These are phyloP conservation scores for Rhodamnia rubescens DNA, from an alignment of 345 rosid species.

Conservation along the genomic window DNA sequence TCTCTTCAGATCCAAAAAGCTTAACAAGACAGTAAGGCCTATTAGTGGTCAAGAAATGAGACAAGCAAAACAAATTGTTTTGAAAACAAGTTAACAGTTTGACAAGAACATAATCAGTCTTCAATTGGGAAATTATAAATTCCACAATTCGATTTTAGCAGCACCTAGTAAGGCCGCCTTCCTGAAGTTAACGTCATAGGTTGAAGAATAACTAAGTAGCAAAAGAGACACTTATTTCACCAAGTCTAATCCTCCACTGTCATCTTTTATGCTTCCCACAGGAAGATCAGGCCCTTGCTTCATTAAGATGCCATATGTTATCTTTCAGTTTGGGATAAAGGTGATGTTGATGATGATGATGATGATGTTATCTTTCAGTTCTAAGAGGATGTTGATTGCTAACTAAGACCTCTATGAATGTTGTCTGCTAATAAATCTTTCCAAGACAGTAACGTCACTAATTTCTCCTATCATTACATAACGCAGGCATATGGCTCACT, in stretches of 20 bases:
- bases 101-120: not conserved
- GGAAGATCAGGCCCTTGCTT: not conserved
- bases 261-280: not conserved
- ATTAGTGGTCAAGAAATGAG: not conserved
- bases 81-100: not conserved
- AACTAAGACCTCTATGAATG: no score
- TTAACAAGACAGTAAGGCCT: conserved; percentile 7
- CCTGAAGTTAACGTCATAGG: not conserved
- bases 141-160: not conserved
- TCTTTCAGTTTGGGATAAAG: no score
- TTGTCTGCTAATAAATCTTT: no score
- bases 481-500: not conserved
- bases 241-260: not conserved
- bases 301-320: not conserved
- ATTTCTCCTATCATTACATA: not conserved
- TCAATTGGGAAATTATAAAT: not conserved
- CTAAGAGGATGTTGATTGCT: no score
- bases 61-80: not conserved
- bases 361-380: no score
- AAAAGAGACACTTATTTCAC: not conserved
- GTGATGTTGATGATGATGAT: no score
- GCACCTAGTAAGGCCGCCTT: not conserved
- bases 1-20: conserved; percentile 61
- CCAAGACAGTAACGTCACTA: not conserved
- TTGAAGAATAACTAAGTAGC: not conserved